Conservation (phyloP, 2,329 filamentous ascomycete species). For the Fusarium acutatum region DNA sequence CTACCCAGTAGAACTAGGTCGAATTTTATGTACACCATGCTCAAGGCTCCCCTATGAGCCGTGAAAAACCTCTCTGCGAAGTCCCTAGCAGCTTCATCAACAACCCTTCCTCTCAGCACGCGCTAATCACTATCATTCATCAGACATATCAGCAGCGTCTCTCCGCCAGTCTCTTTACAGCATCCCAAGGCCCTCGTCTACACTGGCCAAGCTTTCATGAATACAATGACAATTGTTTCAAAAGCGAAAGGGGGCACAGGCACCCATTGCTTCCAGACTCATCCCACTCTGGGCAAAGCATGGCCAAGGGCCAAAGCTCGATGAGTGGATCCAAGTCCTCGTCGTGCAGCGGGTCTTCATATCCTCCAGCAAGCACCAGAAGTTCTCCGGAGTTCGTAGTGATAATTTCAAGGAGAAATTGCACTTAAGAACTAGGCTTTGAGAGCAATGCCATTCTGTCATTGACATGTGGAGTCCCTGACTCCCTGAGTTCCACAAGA, state of each 20-base stretch:
- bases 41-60: neutral
- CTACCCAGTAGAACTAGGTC: neutral
- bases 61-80: neutral
- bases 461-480: neutral
- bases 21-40: accelerated
- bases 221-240: neutral
- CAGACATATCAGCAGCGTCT: neutral
- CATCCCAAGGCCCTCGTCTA: neutral
- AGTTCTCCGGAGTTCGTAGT: neutral
- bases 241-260: neutral
- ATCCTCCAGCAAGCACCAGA: neutral
- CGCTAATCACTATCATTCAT: constrained; percentile 1
- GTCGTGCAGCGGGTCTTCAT: neutral
- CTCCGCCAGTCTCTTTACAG: neutral
- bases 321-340: neutral
- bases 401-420: accelerated
- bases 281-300: neutral
- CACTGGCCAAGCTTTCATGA: neutral
- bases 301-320: neutral
- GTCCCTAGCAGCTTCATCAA: neutral
- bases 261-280: neutral
- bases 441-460: neutral
- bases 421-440: accelerated
- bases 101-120: neutral
- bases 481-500: neutral